Evolutionary conservation across 331 rosid species (phyloP).

Genomic region (Malus hybrid): DNA sequence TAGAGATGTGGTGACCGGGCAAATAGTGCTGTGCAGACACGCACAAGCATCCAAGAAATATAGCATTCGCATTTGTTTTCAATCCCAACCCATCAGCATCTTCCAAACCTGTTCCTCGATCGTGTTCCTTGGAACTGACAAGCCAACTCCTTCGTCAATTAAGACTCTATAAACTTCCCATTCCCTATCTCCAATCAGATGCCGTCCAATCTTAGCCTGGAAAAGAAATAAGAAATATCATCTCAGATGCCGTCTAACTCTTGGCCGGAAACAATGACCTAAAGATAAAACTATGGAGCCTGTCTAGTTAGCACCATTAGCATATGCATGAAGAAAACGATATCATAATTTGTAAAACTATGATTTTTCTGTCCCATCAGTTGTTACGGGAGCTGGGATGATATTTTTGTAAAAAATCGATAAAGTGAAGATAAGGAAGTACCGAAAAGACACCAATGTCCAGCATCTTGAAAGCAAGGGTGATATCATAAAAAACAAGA

Average conservation of each 20-base stretch:
- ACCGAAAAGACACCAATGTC: slow-evolving; percentile 77
- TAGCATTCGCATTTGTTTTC: slow-evolving; percentile 16
- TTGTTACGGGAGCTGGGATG: too few relatives aligned
- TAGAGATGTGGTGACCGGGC: slow-evolving; percentile 12
- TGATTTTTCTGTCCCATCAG: too few relatives aligned
- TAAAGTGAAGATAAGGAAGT: slow-evolving; percentile 21
- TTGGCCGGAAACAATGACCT: background rate
- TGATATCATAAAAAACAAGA: slow-evolving; percentile 79
- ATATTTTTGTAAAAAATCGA: background rate
- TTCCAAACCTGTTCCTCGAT: slow-evolving; percentile 78
- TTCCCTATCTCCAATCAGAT: slow-evolving; percentile 62
- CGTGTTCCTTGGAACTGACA: slow-evolving; percentile 38
- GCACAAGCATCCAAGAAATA: slow-evolving; percentile 5
- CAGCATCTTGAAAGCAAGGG: slow-evolving; percentile 80
- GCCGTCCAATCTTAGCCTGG: slow-evolving; percentile 92
- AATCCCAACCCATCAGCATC: slow-evolving; percentile 98
- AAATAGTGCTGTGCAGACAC: slow-evolving; percentile 26
- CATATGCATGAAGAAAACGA: too few relatives aligned
- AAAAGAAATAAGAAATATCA: slow-evolving; percentile 4
- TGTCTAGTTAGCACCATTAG: background rate
- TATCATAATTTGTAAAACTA: too few relatives aligned
- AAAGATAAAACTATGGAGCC: background rate
- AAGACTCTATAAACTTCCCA: slow-evolving; percentile 89
- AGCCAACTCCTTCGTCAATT: slow-evolving; percentile 78
- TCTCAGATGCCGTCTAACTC: too few relatives aligned